Conservation (phyloP, 2,329 filamentous ascomycete genomes). For the Ceratocystis huliohia region DNA sequence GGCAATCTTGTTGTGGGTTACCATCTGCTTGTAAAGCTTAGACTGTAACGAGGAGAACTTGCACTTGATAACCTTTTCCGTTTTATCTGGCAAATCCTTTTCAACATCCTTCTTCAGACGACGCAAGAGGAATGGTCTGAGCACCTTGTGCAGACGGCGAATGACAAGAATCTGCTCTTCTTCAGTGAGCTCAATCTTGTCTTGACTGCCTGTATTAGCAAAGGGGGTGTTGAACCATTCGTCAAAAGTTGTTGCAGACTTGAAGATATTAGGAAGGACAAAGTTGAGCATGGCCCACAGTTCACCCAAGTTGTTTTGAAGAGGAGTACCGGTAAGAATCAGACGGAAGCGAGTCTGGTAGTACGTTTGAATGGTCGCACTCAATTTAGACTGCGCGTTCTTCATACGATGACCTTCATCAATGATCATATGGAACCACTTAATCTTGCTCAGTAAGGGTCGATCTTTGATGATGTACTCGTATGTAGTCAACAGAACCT, state of each 20-base stretch:
- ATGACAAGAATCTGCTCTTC: constrained; percentile 99
- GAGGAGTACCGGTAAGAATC: constrained; percentile 90
- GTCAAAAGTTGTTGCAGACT: constrained; percentile 95
- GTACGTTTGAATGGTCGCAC: constrained; percentile 85
- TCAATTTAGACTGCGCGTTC: constrained; percentile 92
- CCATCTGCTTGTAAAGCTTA: constrained; percentile 93
- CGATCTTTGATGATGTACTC: constrained; percentile 99
- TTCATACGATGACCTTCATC: constrained; percentile 99
- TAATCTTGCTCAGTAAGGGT: constrained; percentile 90
- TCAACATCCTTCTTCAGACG: constrained; percentile 99
- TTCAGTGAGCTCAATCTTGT: constrained; percentile 98
- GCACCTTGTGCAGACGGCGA: constrained; percentile 92
- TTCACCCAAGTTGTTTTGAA: constrained; percentile 94
- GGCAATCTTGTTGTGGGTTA: constrained; percentile 85
- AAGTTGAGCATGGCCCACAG: constrained; percentile 98
- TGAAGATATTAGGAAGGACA: constrained; percentile 95
- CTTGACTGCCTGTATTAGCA: constrained; percentile 92
- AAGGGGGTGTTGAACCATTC: constrained; percentile 99
- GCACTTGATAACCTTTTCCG: constrained; percentile 98
- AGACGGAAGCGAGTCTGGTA: constrained; percentile 90
- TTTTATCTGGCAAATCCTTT: constrained; percentile 97
- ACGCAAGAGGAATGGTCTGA: constrained; percentile 90
- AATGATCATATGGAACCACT: constrained; percentile 99
- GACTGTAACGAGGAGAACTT: constrained; percentile 90
- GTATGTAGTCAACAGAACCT: constrained; percentile 92